Evolutionary conservation across 129 eudicot species (phyloP), one percentile per base, ranked within the genome.

Genomic region (Apium graveolens): DNA sequence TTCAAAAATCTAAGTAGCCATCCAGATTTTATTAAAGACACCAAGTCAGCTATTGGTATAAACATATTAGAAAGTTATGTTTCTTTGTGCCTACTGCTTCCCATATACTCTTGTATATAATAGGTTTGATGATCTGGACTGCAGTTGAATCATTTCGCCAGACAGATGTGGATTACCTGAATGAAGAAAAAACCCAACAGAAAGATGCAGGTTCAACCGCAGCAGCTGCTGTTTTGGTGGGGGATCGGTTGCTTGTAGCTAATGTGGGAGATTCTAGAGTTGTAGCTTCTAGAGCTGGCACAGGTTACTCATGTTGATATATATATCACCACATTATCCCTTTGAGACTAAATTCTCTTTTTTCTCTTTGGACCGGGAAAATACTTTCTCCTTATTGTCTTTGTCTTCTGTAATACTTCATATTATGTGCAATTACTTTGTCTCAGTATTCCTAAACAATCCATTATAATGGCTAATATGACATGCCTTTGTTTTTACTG

Each of bases 161-260:
- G 78, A 91, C 97, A 55, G 94, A 91, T 79, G 81, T 82, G 45
- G 85, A 91, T 81, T 91, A 89, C 83, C 88, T 91, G 60, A 77
- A 75, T 57, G 88, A 86, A 73, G 92, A 89, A 81, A 87, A 86
- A 74, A 83, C 89, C 70, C 89, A 87, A 66, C 87, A 86, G 80
- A 91, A 87, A 77, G 97, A 89, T 86, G 97, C 91, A 21, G 97
- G 97, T 60, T 91, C 97, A 44, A 91, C 94, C 73, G 97, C 97
- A 76, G 84, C 94, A 70, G 88, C 94, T 60, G 92, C 91, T 77
- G 82, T 89, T 70, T 82, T 91, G 82, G 32, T 91, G 39, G 90
- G 88, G 5, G 89, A 89, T 53, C 83, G 87, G 26, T 76, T 91
- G 38, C 76, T 86, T 68, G 97, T 91, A 73, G 97, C 97, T 70